phyloP scores from a whole-genome alignment of 441 rosid genomes.

The Dalechampia spathulata region DNA sequence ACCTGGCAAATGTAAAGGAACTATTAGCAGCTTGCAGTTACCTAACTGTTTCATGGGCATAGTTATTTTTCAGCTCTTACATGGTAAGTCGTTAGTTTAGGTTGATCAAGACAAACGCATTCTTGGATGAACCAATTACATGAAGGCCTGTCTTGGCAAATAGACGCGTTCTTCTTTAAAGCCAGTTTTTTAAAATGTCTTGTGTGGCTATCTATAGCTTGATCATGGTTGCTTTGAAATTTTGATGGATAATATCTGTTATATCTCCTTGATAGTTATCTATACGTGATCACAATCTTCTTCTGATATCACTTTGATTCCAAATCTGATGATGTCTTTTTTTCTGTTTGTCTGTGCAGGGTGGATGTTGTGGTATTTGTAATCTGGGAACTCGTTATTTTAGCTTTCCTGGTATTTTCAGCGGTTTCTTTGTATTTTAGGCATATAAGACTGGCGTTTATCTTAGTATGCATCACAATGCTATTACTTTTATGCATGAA shows the following conservation, averaged over 20 bases:
- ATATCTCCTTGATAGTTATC: not conserved
- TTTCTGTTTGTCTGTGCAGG: slow-evolving; percentile 41
- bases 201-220: not conserved
- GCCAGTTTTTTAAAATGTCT: not conserved
- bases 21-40: too few species aligned
- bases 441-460: slow-evolving; percentile 57
- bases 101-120: too few species aligned
- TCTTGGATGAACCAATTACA: too few species aligned
- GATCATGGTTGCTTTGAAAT: not conserved
- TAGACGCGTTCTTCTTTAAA: too few species aligned
- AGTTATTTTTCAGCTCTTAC: too few species aligned
- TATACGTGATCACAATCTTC: not conserved
- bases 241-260: not conserved
- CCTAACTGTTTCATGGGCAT: too few species aligned
- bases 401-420: slow-evolving; percentile 85
- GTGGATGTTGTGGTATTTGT: slow-evolving; percentile 82
- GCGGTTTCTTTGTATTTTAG: slow-evolving; percentile 86
- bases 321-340: slow-evolving; percentile 9
- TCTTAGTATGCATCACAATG: slow-evolving; percentile 58
- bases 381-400: slow-evolving; percentile 78
- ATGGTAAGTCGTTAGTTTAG: too few species aligned
- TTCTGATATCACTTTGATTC: not conserved
- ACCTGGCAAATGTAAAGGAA: too few species aligned
- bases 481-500: slow-evolving; percentile 77
- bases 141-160: too few species aligned